These are phyloP conservation scores for Bipolaris zeicola DNA, from an alignment of 2,329 filamentous ascomycete species.

Conservation along the genomic window DNA sequence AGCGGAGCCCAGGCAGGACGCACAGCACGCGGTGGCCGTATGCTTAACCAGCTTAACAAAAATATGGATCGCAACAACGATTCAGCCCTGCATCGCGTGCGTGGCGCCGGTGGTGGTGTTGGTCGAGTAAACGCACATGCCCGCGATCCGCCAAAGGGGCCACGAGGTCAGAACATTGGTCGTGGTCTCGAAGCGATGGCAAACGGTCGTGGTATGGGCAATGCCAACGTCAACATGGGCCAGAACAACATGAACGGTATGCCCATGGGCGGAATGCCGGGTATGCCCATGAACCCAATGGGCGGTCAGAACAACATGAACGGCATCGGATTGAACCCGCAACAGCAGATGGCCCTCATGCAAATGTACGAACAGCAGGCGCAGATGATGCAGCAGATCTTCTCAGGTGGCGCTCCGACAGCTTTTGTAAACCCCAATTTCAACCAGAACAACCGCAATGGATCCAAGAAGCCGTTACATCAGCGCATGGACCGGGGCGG, in stretches of 20 bases:
- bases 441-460: conserved; percentile 50
- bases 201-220: conserved; percentile 48
- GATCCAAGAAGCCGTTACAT: conserved; percentile 66
- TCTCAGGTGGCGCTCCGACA: conserved; percentile 50
- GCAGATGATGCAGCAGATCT: conserved; percentile 55
- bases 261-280: conserved; percentile 39
- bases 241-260: conserved; percentile 43
- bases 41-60: conserved; percentile 84
- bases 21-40: conserved; percentile 66
- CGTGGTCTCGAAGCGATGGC: conserved; percentile 44
- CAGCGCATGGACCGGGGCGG: conserved; percentile 65
- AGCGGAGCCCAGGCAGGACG: conserved; percentile 44
- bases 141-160: conserved; percentile 74
- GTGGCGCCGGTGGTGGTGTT: conserved; percentile 70
- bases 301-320: conserved; percentile 52
- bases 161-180: conserved; percentile 57
- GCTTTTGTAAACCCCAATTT: conserved; percentile 61
- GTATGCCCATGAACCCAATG: conserved; percentile 40
- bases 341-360: conserved; percentile 76
- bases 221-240: conserved; percentile 39
- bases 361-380: conserved; percentile 85
- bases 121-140: conserved; percentile 81
- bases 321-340: conserved; percentile 62
- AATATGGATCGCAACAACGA: conserved; percentile 80
- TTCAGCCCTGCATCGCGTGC: conserved; percentile 78